phyloP scores from a whole-genome alignment of 164 flowering plant genomes.

The Akebia trifoliata region DNA sequence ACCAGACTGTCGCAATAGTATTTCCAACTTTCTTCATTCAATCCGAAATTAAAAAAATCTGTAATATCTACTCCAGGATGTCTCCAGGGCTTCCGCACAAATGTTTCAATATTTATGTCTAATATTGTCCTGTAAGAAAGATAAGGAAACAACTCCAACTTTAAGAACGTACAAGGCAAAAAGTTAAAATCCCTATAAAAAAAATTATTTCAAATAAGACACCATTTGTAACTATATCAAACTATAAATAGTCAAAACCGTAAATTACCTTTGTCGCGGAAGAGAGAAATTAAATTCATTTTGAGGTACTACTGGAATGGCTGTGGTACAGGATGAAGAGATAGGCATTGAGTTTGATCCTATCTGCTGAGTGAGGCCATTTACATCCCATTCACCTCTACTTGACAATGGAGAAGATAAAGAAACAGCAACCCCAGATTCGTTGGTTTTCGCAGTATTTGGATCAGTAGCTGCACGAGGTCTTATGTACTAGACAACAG shows the following conservation, averaged over 20 bases:
- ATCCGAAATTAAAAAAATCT: constrained; percentile 61
- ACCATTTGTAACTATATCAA: background rate
- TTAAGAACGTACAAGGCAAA: background rate
- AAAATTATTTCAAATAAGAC: background rate
- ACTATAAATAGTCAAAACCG: background rate
- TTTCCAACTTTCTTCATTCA: constrained; percentile 69
- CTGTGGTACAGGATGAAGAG: constrained; percentile 10
- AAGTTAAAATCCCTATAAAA: background rate
- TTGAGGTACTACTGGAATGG: constrained; percentile 18
- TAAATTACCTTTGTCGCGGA: constrained; percentile 50
- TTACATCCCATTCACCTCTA: constrained; percentile 30
- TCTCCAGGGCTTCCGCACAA: constrained; percentile 60
- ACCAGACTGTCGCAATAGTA: constrained; percentile 51
- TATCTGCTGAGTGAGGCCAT: constrained; percentile 14
- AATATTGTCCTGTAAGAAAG: constrained; percentile 44
- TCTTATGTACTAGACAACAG: constrained; percentile 32
- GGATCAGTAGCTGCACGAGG: constrained; percentile 22
- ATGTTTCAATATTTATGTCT: constrained; percentile 39
- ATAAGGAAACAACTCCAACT: constrained; percentile 1
- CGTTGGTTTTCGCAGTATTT: constrained; percentile 20
- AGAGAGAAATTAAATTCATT: constrained; percentile 39
- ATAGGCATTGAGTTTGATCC: constrained; percentile 21
- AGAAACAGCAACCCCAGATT: constrained; percentile 16
- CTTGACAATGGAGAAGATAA: constrained; percentile 11
- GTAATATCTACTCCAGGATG: constrained; percentile 50